Evolutionary conservation across 805 yeast species (phyloP), one percentile per base, ranked within the genome.

Genomic region (Myxozyma monticola): DNA sequence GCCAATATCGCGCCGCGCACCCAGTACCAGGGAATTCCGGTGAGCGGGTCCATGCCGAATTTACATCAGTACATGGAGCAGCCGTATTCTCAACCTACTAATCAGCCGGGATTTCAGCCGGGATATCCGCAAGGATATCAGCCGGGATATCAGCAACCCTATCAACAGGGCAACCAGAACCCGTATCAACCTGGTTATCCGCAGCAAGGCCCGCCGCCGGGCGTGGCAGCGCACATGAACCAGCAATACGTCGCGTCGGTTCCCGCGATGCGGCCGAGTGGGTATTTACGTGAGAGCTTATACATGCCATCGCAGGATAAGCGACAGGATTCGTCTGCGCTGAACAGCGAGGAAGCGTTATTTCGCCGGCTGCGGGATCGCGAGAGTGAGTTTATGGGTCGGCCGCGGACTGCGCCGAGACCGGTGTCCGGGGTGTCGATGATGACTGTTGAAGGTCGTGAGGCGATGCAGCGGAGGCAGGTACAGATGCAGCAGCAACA

Each of bases 331-430:
- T 22, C 37, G 5, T 42, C 41, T 14, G 31, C 28, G 14, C 9
- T 49, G 43, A 45, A 49, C 35, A 45, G 50, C 35, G 54, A 49
- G 37, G 50, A 49, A 26, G 54, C 54, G 15, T 22, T 42, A n/a
- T 21, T 15, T 14, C 29, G 30, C 38, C 39, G 54, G 12, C 15
- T 49, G 31, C 36, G 26, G 25, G 48, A 43, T 28, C 42, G 51
- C 26, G 41, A 43, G 29, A 30, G 26, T 24, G 26, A 42, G 37
- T 35, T 17, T 25, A 18, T 34, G 34, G 20, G 4, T 12, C 9
- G 20, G 36, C 36, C 36, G 15, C n/a, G 7, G 36, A 33, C 33
- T 6, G 25, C 22, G 17, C 38, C 28, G 20, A 22, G 12, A 20
- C 37, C 22, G 7, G 49, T 25, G 15, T 24, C 28, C 5, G 38